phyloP scores from a whole-genome alignment of 129 eudicot species.

The Arctium lappa region DNA sequence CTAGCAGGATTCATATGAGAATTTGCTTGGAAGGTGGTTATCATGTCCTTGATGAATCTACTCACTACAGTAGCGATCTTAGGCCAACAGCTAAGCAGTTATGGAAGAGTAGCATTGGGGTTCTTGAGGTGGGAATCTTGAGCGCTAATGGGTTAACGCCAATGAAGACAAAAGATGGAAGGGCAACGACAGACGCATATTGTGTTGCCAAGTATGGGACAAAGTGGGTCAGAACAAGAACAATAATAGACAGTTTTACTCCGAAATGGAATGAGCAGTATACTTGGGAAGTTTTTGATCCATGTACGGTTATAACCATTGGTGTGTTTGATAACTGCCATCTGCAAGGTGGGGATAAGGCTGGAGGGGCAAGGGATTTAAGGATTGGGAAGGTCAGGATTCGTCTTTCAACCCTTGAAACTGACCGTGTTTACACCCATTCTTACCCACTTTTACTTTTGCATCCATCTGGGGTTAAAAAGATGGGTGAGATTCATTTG shows the following conservation, averaged over 20 bases:
- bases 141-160: conserved; percentile 56
- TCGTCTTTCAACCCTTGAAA: conserved; percentile 61
- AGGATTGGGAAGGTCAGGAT: conserved; percentile 63
- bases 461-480: conserved; percentile 62
- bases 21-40: conserved; percentile 66
- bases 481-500: conserved; percentile 71
- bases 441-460: conserved; percentile 62
- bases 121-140: conserved; percentile 57
- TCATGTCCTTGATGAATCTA: conserved; percentile 66
- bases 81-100: conserved; percentile 62
- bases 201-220: conserved; percentile 68
- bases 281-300: conserved; percentile 71
- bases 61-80: conserved; percentile 65
- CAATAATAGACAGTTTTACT: conserved; percentile 55
- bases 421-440: conserved; percentile 64
- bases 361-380: conserved; percentile 50
- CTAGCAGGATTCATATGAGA: conserved; percentile 58
- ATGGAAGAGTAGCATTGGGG: conserved; percentile 66
- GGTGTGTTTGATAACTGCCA: conserved; percentile 71
- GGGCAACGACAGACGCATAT: conserved; percentile 67
- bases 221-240: conserved; percentile 64
- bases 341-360: conserved; percentile 53
- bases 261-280: conserved; percentile 73
- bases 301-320: conserved; percentile 57
- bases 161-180: conserved; percentile 56